These are phyloP conservation scores for Termitomyces sp. DNA, from an alignment of 768 basidiomycete genomes.

Conservation along the genomic window DNA sequence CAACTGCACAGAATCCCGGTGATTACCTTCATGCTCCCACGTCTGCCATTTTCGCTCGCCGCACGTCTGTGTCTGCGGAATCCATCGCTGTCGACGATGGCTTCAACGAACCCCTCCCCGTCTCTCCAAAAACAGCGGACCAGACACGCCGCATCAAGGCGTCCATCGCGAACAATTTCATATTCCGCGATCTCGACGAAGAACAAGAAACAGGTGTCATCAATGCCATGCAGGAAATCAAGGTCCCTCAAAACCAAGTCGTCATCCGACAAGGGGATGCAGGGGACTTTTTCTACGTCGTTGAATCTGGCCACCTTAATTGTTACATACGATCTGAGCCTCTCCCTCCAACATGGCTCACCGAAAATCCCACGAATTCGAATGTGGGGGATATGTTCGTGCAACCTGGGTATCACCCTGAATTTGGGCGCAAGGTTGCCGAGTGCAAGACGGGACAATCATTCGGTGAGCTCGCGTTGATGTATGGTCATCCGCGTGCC, in stretches of 20 bases:
- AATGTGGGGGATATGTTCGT: constrained; percentile 47
- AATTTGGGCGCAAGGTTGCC: constrained; percentile 76
- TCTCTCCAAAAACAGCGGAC: constrained; percentile 72
- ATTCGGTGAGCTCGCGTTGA: constrained; percentile 94
- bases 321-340: constrained; percentile 75
- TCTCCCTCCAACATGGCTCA: constrained; percentile 53
- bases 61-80: constrained; percentile 94
- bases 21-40: constrained; percentile 72
- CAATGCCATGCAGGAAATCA: constrained; percentile 91
- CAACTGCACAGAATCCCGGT: constrained; percentile 42
- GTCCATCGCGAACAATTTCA: constrained; percentile 84
- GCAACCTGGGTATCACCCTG: constrained; percentile 61
- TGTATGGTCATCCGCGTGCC: constrained; percentile 96
- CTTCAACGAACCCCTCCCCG: constrained; percentile 61
- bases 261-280: constrained; percentile 96
- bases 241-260: constrained; percentile 67
- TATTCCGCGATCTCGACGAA: constrained; percentile 95
- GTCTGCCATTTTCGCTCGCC: constrained; percentile 79
- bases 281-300: constrained; percentile 96
- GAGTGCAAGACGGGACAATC: constrained; percentile 81
- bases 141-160: constrained; percentile 85
- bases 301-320: constrained; percentile 82
- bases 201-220: constrained; percentile 92
- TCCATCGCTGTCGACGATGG: constrained; percentile 80
- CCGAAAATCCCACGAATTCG: constrained; percentile 32